Evolutionary conservation across 805 yeast genomes (phyloP).

Genomic region (Candida broadrunensis): DNA sequence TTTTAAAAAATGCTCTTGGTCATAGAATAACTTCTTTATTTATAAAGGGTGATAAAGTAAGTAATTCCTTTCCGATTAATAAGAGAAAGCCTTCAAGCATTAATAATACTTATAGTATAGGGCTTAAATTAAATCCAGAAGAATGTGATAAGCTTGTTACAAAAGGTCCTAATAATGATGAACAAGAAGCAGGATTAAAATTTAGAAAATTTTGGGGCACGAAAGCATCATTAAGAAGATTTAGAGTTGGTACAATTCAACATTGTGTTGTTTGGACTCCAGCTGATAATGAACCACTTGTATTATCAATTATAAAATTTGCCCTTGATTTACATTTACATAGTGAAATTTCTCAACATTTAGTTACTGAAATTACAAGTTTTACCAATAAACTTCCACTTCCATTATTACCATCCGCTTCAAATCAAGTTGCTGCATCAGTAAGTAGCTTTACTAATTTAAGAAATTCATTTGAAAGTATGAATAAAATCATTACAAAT

Average conservation of each 20-base stretch:
- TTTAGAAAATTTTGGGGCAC: slow-evolving; percentile 90
- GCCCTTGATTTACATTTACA: slow-evolving; percentile 63
- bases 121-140: slow-evolving; percentile 64
- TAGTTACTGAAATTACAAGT: slow-evolving; percentile 36
- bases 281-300: slow-evolving; percentile 54
- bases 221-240: slow-evolving; percentile 80
- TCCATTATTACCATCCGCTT: slow-evolving; percentile 58
- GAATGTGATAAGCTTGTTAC: slow-evolving; percentile 81
- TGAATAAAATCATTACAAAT: slow-evolving; percentile 45
- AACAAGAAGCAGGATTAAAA: slow-evolving; percentile 51
- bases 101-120: slow-evolving; percentile 44
- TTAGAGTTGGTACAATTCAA: slow-evolving; percentile 86
- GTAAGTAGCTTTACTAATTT: slow-evolving; percentile 27
- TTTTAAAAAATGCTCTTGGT: slow-evolving; percentile 58
- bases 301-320: slow-evolving; percentile 61
- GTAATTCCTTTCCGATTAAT: slow-evolving; percentile 34
- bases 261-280: slow-evolving; percentile 89
- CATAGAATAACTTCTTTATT: slow-evolving; percentile 41
- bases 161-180: slow-evolving; percentile 73
- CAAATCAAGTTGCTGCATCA: slow-evolving; percentile 47
- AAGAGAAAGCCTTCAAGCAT: slow-evolving; percentile 53
- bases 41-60: slow-evolving; percentile 23
- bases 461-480: slow-evolving; percentile 45
- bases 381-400: slow-evolving; percentile 55
- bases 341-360: slow-evolving; percentile 33